Percentiles rank a stretch among this genome's conserved stretches.
phyloP scores from a whole-genome alignment of 768 basidiomycete species.

The Atractiella rhizophila region DNA sequence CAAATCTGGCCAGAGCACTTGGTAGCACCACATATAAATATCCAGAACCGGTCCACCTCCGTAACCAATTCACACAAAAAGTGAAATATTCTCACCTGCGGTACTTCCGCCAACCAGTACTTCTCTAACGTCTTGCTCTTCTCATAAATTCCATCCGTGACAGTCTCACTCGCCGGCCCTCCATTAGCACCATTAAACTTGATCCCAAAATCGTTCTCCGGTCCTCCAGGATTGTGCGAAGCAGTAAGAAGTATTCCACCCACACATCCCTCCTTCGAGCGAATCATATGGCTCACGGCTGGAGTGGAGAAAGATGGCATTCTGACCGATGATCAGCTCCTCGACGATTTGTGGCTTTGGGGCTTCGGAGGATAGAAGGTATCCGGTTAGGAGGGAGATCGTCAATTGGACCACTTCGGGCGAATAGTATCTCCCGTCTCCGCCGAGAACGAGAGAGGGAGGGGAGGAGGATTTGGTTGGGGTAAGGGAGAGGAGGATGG shows the following conservation, averaged over 20 bases:
- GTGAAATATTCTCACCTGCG: constrained; percentile 32
- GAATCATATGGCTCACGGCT: constrained; percentile 82
- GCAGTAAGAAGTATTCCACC: constrained; percentile 95
- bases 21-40: not conserved
- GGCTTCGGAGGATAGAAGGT: constrained; percentile 26
- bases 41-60: not conserved
- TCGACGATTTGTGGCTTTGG: no score
- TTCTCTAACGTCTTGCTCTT: constrained; percentile 59
- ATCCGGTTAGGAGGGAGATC: constrained; percentile 77
- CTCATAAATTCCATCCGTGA: constrained; percentile 88
- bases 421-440: constrained; percentile 83
- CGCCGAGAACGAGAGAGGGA: constrained; percentile 71
- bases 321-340: constrained; percentile 75
- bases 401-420: constrained; percentile 59
- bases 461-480: constrained; percentile 27
- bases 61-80: not conserved
- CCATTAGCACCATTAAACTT: constrained; percentile 98
- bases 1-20: no score
- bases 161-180: constrained; percentile 82
- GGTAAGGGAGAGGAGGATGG: constrained; percentile 75
- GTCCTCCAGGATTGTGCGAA: constrained; percentile 92
- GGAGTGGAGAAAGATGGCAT: constrained; percentile 87
- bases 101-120: constrained; percentile 61
- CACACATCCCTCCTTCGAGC: constrained; percentile 82
- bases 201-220: constrained; percentile 92